Conservation (phyloP, 352 stramenopile genomes). For the Pythium dissimile region DNA sequence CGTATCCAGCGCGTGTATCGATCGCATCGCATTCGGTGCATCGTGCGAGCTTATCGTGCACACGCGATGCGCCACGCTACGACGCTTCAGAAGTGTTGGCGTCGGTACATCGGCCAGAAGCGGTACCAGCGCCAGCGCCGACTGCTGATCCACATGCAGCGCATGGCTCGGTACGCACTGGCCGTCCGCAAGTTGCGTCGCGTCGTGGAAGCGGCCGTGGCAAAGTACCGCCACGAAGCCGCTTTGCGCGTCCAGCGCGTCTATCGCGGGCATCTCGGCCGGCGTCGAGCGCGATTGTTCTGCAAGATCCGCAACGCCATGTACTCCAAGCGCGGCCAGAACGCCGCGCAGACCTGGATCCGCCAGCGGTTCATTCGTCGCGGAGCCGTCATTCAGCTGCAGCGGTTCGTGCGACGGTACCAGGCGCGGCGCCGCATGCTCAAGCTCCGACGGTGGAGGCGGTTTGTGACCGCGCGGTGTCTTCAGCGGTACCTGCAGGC, state of each 20-base stretch:
- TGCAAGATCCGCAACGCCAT: constrained; percentile 63
- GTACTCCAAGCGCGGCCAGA: constrained; percentile 46
- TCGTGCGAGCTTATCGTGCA: constrained; percentile 28
- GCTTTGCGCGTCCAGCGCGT: constrained; percentile 38
- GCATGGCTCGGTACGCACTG: constrained; percentile 35
- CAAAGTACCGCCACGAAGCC: constrained; percentile 28
- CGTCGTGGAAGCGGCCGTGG: constrained; percentile 27
- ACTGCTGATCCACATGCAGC: constrained; percentile 39
- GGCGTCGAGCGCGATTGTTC: constrained; percentile 50
- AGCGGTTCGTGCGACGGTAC: constrained; percentile 44
- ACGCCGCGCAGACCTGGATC: constrained; percentile 46
- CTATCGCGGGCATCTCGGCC: constrained; percentile 44
- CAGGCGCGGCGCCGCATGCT: constrained; percentile 38
- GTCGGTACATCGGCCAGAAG: constrained; percentile 15
- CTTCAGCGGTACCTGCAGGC: constrained; percentile 49
- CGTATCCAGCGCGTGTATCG: constrained; percentile 45
- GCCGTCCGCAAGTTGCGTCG: constrained; percentile 24
- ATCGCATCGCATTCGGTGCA: constrained; percentile 27
- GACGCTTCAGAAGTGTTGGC: constrained; percentile 45
- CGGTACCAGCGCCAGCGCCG: constrained; percentile 26
- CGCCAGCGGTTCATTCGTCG: constrained; percentile 40
- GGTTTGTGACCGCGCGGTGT: constrained; percentile 36
- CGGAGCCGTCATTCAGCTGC: constrained; percentile 43
- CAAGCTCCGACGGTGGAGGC: constrained; percentile 39
- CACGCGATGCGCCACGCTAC: constrained; percentile 22